Conservation (phyloP, 179 eudicot genomes). For the Silene noctiflora region DNA sequence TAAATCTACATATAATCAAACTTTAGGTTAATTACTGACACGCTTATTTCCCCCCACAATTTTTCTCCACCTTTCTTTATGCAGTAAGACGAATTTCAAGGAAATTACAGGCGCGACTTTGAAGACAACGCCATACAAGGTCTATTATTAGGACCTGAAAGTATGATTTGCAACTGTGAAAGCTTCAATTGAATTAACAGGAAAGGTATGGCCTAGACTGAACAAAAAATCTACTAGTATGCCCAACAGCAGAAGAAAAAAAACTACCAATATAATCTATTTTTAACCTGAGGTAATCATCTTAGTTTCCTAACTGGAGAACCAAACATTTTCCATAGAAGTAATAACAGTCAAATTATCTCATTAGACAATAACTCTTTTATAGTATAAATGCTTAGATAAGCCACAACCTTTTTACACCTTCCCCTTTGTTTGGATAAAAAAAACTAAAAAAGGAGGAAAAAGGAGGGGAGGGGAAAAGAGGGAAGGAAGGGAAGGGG, state of each 20-base stretch:
- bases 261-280: no score
- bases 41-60: not conserved
- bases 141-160: not conserved
- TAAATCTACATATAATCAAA: constrained; percentile 49
- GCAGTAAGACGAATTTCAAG: not conserved
- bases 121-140: not conserved
- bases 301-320: no score
- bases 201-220: not conserved
- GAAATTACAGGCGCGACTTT: not conserved
- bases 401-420: no score
- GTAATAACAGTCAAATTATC: no score
- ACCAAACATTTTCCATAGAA: no score
- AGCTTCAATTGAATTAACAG: not conserved
- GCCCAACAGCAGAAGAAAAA: not conserved
- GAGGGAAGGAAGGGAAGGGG: no score
- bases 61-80: not conserved
- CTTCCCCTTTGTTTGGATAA: no score
- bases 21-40: constrained; percentile 9
- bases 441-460: no score
- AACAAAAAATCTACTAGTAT: not conserved
- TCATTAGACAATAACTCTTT: no score
- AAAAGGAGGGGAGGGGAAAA: no score
- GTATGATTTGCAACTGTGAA: not conserved
- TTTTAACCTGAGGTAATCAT: no score
- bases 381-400: no score